Base-by-base conservation (phyloP, 2,329 filamentous ascomycete species). In the Cercospora nicotianae region DNA sequence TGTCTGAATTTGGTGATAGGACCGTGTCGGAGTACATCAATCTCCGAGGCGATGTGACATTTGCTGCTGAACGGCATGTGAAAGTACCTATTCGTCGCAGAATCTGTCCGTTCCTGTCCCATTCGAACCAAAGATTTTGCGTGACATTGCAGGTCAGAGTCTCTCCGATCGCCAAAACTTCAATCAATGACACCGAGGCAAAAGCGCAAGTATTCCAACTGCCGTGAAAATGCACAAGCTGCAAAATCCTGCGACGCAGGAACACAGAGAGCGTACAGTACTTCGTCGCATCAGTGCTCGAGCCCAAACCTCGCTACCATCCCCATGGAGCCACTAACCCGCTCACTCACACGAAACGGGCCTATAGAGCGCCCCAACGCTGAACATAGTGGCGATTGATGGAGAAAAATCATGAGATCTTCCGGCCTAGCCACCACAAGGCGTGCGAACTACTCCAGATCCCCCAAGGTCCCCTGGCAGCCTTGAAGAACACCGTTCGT, bases 251-350 rank as follows among this genome's bases (percentile, higher is more conserved):
- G 16, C 26, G 28, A 60, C 30, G 57, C 57, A 60, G 26, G 57
- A 60, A 23, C 26, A 13, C 20, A 31, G 7, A 9, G 10, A 33
- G 57, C n/a, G n/a, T 12, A 23, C 45, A 48, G 20, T 48, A 48
- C 45, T 13, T 60, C 57, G 57, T 60, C 57, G 31, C 31, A 33
- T 60, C 57, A 60, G 31, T 23, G 57, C 57, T 60, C 57, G 31
- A 31, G 28, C 26, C 26, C 57, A 48, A 60, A 23, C 16, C 57
- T 60, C 57, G 31, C 57, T 60, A 60, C 57, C 57, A 60, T 60
- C 12, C 16, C 18, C 31, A 36, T 23, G 57, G 59, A 28, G 16
- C 28, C 26, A 42, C 33, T 45, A 26, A 23, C 26, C 20, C 36
- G 31, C n/a, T 39, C 36, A 28, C 18, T 45, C 18, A 48, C 45